phyloP scores from a whole-genome alignment of 164 flowering plant species.

The Piper betle region DNA sequence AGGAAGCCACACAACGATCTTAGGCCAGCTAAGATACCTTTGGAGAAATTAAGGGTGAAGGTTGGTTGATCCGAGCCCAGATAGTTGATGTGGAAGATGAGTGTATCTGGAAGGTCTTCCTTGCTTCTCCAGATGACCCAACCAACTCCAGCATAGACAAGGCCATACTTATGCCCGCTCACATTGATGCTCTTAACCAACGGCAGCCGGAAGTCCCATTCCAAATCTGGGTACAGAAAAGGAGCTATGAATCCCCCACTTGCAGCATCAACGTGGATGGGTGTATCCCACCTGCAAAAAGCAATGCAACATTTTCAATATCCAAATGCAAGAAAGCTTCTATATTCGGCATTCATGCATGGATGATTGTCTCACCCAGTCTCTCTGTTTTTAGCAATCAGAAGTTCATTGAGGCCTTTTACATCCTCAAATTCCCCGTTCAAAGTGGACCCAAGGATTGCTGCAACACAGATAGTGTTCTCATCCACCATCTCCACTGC shows the following conservation, averaged over 20 bases:
- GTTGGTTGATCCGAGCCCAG: conserved; percentile 69
- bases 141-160: conserved; percentile 32
- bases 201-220: conserved; percentile 34
- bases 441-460: conserved; percentile 33
- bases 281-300: conserved; percentile 29
- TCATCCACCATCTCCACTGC: conserved; percentile 38
- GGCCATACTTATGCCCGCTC: conserved; percentile 29
- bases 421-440: conserved; percentile 42
- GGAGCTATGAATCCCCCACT: conserved; percentile 38
- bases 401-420: conserved; percentile 29
- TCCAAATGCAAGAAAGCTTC: background rate
- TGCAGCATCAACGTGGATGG: conserved; percentile 40
- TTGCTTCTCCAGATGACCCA: conserved; percentile 55
- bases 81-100: conserved; percentile 56
- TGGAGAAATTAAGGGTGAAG: conserved; percentile 65
- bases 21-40: conserved; percentile 23
- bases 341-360: background rate
- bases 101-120: conserved; percentile 52
- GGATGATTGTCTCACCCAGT: conserved; percentile 19
- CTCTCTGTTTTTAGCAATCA: conserved; percentile 21
- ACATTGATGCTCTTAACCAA: conserved; percentile 35
- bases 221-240: conserved; percentile 30
- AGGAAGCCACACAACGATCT: background rate
- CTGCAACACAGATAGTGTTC: conserved; percentile 39
- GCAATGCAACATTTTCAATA: background rate